Evolutionary conservation across 331 rosid species (phyloP), one percentile per base, ranked within the genome.

Genomic region (Quercus lobata): DNA sequence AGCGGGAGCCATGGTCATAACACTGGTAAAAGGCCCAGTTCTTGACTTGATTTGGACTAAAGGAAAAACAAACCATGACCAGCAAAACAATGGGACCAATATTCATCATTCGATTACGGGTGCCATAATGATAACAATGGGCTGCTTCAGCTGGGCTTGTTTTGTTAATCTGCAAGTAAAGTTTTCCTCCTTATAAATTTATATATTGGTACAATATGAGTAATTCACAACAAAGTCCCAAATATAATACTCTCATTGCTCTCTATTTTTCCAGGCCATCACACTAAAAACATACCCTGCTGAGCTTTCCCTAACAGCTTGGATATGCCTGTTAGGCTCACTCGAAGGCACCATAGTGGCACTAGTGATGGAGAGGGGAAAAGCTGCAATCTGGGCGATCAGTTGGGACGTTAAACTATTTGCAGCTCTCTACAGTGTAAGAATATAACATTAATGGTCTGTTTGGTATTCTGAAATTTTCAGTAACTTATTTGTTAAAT

Each of bases 1-100:
- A 63, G 90, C 85, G 21, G 99, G 99, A 72, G 98, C 99, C 71
- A 93, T 93, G 98, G 69, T 90, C 68, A 96, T 96, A 94, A 96
- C 98, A 71, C 54, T 96, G 52, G 24, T 88, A 15, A 96, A 89
- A 88, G 98, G 99, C 2, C 98, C 97, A 30, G 68, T 83, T 27
- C 14, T 94, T 7, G 78, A 89, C 14, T 52, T 91, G 65, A 87
- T 91, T 29, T 81, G 92, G 87, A 65, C 84, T 15, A 87, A 82
- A 17, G 87, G 69, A 75, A 78, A 60, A 69, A 52, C 70, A 16
- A 37, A 1, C 12, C 84, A 81, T n/a, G 71, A 49, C 49, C 89
- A 77, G 24, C 89, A 84, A 21, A 79, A 22, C 14, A 83, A 80
- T 46, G 93, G 84, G 66, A 60, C 57, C 21, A 86, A 83, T 72